Percentiles rank a stretch among this genome's conserved stretches.
Conservation (phyloP, 2,329 filamentous ascomycete genomes). For the Allantophomopsis cytisporea region DNA sequence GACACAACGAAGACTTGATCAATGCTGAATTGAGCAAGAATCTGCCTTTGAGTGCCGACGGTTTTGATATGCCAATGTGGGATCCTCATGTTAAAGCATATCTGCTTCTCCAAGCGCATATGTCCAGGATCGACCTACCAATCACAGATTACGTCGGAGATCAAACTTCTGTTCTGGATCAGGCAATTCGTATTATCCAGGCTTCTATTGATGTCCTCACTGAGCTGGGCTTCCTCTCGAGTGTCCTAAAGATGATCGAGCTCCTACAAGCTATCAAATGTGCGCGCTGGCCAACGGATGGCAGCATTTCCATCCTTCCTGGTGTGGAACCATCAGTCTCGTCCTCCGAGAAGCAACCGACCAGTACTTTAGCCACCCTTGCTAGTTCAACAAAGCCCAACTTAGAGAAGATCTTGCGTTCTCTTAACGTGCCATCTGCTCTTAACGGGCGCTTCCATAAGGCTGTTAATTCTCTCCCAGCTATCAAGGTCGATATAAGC, state of each 20-base stretch:
- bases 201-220: constrained; percentile 88
- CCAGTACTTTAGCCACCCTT: constrained; percentile 9
- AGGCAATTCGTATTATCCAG: constrained; percentile 93
- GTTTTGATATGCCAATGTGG: constrained; percentile 72
- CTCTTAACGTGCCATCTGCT: constrained; percentile 30
- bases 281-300: constrained; percentile 79
- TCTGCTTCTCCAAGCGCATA: constrained; percentile 84
- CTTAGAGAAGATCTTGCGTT: constrained; percentile 9
- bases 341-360: constrained; percentile 7
- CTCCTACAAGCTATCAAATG: constrained; percentile 88
- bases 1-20: constrained; percentile 96
- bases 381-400: constrained; percentile 28
- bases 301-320: constrained; percentile 67
- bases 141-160: constrained; percentile 97
- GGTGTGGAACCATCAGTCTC: constrained; percentile 36
- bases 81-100: constrained; percentile 97
- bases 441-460: constrained; percentile 29
- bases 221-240: constrained; percentile 72
- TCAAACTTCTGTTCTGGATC: constrained; percentile 78
- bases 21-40: constrained; percentile 81
- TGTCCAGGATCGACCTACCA: constrained; percentile 82
- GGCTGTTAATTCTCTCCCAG: constrained; percentile 52
- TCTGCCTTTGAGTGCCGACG: constrained; percentile 42
- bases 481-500: constrained; percentile 47
- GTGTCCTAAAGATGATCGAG: constrained; percentile 67